phyloP scores from a whole-genome alignment of 2,329 filamentous ascomycete species.

The Trichoderma aggressivum region DNA sequence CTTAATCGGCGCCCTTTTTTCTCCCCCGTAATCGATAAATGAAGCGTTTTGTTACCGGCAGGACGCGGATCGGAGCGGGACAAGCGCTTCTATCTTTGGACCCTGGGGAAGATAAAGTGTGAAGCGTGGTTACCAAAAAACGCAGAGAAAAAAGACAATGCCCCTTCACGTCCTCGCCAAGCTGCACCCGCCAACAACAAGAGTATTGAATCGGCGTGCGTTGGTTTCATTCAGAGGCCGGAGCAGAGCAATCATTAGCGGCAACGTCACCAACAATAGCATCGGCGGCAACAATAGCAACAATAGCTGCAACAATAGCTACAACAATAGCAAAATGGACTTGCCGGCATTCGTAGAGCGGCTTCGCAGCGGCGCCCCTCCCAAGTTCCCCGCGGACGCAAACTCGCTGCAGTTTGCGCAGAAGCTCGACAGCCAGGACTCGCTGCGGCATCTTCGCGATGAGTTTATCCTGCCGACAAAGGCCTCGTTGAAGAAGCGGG shows the following conservation, averaged over 20 bases:
- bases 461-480: slow-evolving; percentile 78
- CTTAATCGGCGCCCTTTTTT: not conserved
- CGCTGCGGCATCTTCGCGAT: slow-evolving; percentile 57
- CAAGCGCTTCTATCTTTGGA: not conserved
- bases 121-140: slow-evolving; percentile 7
- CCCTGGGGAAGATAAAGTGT: slow-evolving; percentile 18
- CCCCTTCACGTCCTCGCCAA: not conserved
- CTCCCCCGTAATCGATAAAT: not conserved
- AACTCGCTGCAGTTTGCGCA: slow-evolving; percentile 47
- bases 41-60: not conserved
- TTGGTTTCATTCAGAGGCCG: not conserved
- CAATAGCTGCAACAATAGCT: not conserved
- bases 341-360: slow-evolving; percentile 37
- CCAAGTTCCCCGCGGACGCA: slow-evolving; percentile 48
- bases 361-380: slow-evolving; percentile 39
- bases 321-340: slow-evolving; percentile 33
- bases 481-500: slow-evolving; percentile 63
- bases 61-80: not conserved
- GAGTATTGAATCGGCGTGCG: not conserved
- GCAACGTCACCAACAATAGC: not conserved
- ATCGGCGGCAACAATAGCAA: too few relatives aligned
- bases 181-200: not conserved
- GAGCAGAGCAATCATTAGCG: not conserved
- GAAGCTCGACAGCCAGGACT: slow-evolving; percentile 57
- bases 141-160: not conserved